These are phyloP conservation scores for Aphanomyces stellatus DNA, from an alignment of 352 stramenopile species.

Conservation along the genomic window DNA sequence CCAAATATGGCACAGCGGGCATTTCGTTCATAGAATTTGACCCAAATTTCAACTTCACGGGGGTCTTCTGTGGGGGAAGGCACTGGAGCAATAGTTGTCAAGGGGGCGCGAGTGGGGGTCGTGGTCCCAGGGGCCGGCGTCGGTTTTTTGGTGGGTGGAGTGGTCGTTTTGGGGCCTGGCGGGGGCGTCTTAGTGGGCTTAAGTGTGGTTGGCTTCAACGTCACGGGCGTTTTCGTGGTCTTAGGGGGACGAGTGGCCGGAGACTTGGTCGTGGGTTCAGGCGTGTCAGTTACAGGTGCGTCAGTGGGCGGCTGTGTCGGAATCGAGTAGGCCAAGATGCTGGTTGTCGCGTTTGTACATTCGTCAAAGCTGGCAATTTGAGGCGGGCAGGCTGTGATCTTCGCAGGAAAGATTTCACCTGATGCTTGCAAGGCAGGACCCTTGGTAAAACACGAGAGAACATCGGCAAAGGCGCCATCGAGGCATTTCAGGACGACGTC, in stretches of 20 bases:
- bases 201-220: background rate
- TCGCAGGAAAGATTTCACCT: background rate
- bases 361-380: background rate
- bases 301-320: too few species aligned
- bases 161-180: background rate
- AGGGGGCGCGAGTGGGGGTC: background rate
- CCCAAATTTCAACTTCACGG: background rate
- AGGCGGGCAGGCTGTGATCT: background rate
- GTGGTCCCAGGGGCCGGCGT: background rate
- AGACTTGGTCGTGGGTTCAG: background rate
- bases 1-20: background rate
- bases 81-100: background rate
- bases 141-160: background rate
- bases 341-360: background rate
- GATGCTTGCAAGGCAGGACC: background rate
- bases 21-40: background rate
- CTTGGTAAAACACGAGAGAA: slow-evolving; percentile 4
- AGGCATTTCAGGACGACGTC: background rate
- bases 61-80: background rate
- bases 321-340: slow-evolving; percentile 1
- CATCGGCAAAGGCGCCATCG: background rate
- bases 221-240: background rate
- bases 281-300: background rate
- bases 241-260: background rate
- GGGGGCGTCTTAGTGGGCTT: too few species aligned